phyloP scores from a whole-genome alignment of 1,139 yeast genomes.

The Candida sp. region DNA sequence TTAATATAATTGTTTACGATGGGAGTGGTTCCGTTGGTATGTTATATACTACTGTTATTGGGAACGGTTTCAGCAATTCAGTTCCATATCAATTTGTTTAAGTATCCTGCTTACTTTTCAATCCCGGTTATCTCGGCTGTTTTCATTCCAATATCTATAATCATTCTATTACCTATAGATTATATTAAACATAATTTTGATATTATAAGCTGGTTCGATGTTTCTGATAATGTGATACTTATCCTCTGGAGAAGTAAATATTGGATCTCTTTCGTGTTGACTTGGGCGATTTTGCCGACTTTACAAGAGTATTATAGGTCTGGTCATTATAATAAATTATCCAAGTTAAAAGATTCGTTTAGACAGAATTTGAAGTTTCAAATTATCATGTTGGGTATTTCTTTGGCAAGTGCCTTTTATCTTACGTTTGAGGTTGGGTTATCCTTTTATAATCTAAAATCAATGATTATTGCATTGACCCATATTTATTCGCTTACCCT shows the following conservation, averaged over 20 bases:
- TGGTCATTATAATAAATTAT: conserved; percentile 53
- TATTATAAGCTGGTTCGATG: conserved; percentile 19
- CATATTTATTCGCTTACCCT: conserved; percentile 76
- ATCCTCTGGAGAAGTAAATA: conserved; percentile 70
- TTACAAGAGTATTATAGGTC: conserved; percentile 71
- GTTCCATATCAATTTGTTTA: conserved; percentile 33
- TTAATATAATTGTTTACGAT: conserved; percentile 9
- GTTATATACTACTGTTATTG: conserved; percentile 26
- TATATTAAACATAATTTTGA: conserved; percentile 25
- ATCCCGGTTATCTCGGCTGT: conserved; percentile 37
- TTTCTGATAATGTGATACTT: conserved; percentile 45
- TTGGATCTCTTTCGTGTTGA: conserved; percentile 75
- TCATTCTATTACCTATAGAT: conserved; percentile 39
- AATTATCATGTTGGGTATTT: conserved; percentile 50
- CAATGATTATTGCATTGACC: conserved; percentile 70
- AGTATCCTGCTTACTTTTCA: conserved; percentile 31
- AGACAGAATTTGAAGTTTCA: conserved; percentile 60
- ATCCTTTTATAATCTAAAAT: conserved; percentile 53
- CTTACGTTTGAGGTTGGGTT: conserved; percentile 61
- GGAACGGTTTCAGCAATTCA: conserved; percentile 34
- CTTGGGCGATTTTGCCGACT: conserved; percentile 72
- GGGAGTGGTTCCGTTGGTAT: conserved; percentile 27
- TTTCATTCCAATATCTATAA: conserved; percentile 41
- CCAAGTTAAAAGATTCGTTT: conserved; percentile 54
- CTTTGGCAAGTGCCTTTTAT: conserved; percentile 56